A percentile compares a stretch with the other conserved stretches of the same genome.
phyloP scores from a whole-genome alignment of 2,329 filamentous ascomycete species.

The Aspergillus sp. region DNA sequence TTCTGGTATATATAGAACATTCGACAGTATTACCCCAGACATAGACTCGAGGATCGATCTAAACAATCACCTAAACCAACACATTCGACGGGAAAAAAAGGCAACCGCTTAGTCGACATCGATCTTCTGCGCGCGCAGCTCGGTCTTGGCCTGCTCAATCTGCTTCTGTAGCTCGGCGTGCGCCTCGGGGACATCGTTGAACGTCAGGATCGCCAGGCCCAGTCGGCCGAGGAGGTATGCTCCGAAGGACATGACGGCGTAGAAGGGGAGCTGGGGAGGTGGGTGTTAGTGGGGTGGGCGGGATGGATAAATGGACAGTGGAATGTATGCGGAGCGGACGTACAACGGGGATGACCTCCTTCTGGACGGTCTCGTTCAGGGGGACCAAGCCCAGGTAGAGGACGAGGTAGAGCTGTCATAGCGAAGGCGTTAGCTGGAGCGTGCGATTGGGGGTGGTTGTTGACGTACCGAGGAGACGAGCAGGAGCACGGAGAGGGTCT shows the following conservation, averaged over 20 bases:
- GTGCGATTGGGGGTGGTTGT: slow-evolving; percentile 4
- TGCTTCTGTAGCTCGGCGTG: slow-evolving; percentile 85
- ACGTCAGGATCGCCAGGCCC: slow-evolving; percentile 88
- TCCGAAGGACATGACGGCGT: slow-evolving; percentile 85
- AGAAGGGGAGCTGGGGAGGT: slow-evolving; percentile 74
- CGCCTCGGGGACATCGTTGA: slow-evolving; percentile 91
- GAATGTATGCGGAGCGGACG: slow-evolving; percentile 34
- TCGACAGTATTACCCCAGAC: too few relatives aligned
- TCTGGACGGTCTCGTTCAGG: slow-evolving; percentile 72
- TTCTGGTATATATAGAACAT: too few relatives aligned
- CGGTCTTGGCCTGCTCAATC: slow-evolving; percentile 55
- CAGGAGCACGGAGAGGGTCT: slow-evolving; percentile 84
- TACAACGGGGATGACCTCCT: slow-evolving; percentile 87
- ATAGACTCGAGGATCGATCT: too few relatives aligned
- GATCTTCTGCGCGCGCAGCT: slow-evolving; percentile 41
- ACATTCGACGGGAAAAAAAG: background rate
- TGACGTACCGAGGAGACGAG: slow-evolving; percentile 77
- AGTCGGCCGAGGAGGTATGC: slow-evolving; percentile 89
- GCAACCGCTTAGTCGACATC: slow-evolving; percentile 37
- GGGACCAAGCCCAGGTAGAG: slow-evolving; percentile 82
- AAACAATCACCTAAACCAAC: background rate
- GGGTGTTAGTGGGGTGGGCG: slow-evolving; percentile 5
- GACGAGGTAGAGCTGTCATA: slow-evolving; percentile 75
- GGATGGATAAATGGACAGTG: background rate
- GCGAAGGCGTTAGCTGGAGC: slow-evolving; percentile 12